Base-by-base conservation (phyloP, 1,284 basidiomycete genomes). In the Puccinia novopanici region DNA sequence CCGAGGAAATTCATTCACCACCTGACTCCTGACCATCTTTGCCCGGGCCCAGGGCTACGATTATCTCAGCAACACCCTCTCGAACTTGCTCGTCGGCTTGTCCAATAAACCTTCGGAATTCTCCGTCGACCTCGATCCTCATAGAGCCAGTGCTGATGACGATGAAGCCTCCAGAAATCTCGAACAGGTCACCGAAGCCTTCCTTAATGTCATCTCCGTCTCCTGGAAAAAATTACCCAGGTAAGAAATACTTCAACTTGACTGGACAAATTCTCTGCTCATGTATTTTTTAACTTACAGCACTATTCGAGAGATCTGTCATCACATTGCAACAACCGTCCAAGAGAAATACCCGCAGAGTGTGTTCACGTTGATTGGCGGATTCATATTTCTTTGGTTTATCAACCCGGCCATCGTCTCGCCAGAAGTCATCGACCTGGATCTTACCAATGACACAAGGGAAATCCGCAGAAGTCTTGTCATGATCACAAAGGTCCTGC, bases 401-500 rank as follows among this genome's bases (percentile, higher is more conserved):
- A 87, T 88, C 82, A 88, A 87, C 68, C 94, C 94, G 37, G 92
- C 93, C 0, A 90, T 97, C 57, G 93, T 95, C 13, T 89, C 92
- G 0, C 94, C 94, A 0, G 92, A 93, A 83, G 90, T 88, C 15
- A 90, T 96, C 40, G 94, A 96, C 83, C 88, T 96, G 65, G 91
- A 93, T 82, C 85, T 93, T 0, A 91, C 92, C 0, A 89, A 89
- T 65, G 91, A 92, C 55, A 86, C 86, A 78, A 85, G 87, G 83
- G 86, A 88, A 81, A 87, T 93, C 63, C 91, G 92, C 40, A 90
- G 92, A 72, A 93, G 92, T 3, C 87, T 96, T 30, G 91, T 93
- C 87, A 87, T 93, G 73, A 92, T 96, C 82, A 92, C 93, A 54
- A 95, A 95, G 86, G 91, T 96, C 79, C 91, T 95, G 70, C 93